Conservation (phyloP, 2,329 filamentous ascomycete species). For the Trichoderma sp. region DNA sequence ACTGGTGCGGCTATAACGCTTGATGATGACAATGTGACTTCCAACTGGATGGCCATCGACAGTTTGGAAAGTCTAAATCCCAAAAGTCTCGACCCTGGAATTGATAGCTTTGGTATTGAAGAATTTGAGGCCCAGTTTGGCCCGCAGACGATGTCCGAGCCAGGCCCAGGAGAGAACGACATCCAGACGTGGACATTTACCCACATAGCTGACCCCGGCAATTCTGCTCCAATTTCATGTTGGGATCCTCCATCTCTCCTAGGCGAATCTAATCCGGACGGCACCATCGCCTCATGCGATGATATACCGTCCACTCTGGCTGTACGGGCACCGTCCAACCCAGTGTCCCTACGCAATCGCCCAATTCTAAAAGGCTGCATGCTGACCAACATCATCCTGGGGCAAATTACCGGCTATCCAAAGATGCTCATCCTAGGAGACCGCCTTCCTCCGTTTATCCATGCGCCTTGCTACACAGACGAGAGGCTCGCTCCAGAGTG, state of each 20-base stretch:
- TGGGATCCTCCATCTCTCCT: constrained; percentile 1
- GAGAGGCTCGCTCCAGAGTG: constrained; percentile 9
- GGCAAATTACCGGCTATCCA: constrained; percentile 14
- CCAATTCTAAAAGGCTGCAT: constrained; percentile 19
- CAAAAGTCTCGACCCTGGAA: neutral
- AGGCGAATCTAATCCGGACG: neutral
- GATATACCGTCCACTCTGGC: neutral
- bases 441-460: constrained; percentile 15
- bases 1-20: neutral
- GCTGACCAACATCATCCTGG: constrained; percentile 13
- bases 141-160: neutral
- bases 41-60: constrained; percentile 3
- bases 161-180: neutral
- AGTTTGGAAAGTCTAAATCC: neutral
- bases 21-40: neutral
- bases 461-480: constrained; percentile 16
- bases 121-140: neutral
- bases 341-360: constrained; percentile 4
- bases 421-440: constrained; percentile 19
- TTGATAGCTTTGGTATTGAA: neutral
- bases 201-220: neutral
- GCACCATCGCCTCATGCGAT: neutral
- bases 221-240: neutral
- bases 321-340: constrained; percentile 5
- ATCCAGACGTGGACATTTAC: neutral